phyloP scores from a whole-genome alignment of 768 basidiomycete species.

The Wakefieldia striispora region DNA sequence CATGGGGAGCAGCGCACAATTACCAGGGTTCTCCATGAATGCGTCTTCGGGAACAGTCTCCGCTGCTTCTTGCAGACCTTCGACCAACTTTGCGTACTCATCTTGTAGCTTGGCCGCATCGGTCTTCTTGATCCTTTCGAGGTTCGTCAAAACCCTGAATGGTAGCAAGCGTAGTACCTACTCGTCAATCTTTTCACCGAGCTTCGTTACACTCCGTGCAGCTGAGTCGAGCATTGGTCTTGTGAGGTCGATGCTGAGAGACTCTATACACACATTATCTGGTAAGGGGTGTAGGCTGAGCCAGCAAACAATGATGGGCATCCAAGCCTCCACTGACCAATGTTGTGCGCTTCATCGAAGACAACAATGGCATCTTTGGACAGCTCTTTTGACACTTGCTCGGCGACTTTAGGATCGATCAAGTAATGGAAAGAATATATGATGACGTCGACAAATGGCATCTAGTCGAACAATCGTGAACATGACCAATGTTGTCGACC shows the following conservation, averaged over 20 bases:
- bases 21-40: conserved; percentile 89
- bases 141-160: conserved; percentile 4
- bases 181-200: conserved; percentile 95
- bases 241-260: conserved; percentile 94
- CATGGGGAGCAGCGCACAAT: conserved; percentile 10
- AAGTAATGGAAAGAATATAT: conserved; percentile 99
- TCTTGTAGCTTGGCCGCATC: conserved; percentile 94
- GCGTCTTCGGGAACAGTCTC: conserved; percentile 64
- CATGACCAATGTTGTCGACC: not conserved
- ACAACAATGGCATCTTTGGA: conserved; percentile 98
- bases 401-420: conserved; percentile 97
- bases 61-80: conserved; percentile 83
- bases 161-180: conserved; percentile 36
- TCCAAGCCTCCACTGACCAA: conserved; percentile 53
- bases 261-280: conserved; percentile 99
- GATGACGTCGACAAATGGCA: conserved; percentile 93
- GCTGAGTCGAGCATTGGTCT: conserved; percentile 98
- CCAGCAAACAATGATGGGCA: not conserved
- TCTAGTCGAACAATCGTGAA: conserved; percentile 45
- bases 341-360: conserved; percentile 99
- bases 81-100: conserved; percentile 93
- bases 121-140: conserved; percentile 80
- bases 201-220: conserved; percentile 76
- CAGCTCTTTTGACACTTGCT: conserved; percentile 97
- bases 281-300: not conserved